Base-by-base conservation (phyloP, 257 asterid genomes). In the Forsythia viridissima region DNA sequence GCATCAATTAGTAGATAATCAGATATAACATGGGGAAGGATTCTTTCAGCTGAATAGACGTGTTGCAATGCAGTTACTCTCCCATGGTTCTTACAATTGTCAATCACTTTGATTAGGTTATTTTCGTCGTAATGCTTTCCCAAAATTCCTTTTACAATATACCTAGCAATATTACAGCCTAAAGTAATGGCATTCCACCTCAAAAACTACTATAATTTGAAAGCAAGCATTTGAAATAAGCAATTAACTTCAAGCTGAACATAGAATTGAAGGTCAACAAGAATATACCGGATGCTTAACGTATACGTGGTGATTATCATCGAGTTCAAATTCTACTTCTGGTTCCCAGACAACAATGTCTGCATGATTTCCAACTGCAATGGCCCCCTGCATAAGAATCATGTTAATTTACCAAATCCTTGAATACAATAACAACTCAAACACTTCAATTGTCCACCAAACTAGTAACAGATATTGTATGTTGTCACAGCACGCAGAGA, bases 321-420 rank as follows among this genome's bases (percentile, higher is more conserved):
- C 91, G 21, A 95, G 92, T 72, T 89, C 86, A 69, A 96, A 86
- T 61, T 91, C 96, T 30, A 51, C 82, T 75, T 92, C 99, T 34
- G 99, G 98, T 70, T 93, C 92, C 99, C 99, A 96, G 38, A 90
- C 97, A 0, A 87, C 96, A 65, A 96, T 80, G 82, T 96, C 99
- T 66, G 99, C 98, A 79, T 96, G 84, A 71, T 91, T 87, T 8
- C 98, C 97, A 0, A 73, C 77, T 57, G 79, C 86, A 75, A 95
- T 91, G 69, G 87, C 82, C 8, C 98, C 99, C 98, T 93, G 89
- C 81, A 86, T 36, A 71, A 38, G 80, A 20, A 70, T 57, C 66
- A 6, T 57, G 66, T 57, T 18, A n/a, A 57, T n/a, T 57, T 44
- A 8, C 52, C 15, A 44, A 44, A 44, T 7, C 52, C 52, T 57